A percentile compares a stretch with the other conserved stretches of the same genome.
phyloP scores from a whole-genome alignment of 2,329 filamentous ascomycete genomes.

The Ophiostoma sp. region DNA sequence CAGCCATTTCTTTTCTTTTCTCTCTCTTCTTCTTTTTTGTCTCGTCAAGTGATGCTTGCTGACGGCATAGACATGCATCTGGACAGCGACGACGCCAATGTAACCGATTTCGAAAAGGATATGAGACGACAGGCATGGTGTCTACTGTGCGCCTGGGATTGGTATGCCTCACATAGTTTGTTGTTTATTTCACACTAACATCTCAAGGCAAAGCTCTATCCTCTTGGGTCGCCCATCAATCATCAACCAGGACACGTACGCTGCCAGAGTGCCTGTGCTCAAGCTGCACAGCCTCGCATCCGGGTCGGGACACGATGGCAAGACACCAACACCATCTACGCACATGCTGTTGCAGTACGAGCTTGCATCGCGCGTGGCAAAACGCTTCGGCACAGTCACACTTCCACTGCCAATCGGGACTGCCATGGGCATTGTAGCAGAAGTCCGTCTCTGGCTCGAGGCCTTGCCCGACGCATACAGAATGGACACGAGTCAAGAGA shows the following conservation, averaged over 20 bases:
- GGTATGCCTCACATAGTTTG: constrained; percentile 31
- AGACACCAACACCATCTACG: background rate
- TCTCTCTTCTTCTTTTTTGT: background rate
- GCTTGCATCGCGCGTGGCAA: background rate
- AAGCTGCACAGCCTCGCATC: constrained; percentile 17
- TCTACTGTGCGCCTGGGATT: constrained; percentile 45
- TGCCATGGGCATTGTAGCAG: background rate
- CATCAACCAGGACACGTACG: constrained; percentile 39
- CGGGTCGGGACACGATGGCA: background rate
- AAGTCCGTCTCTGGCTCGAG: background rate
- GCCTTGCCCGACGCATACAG: background rate
- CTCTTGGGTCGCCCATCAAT: constrained; percentile 42
- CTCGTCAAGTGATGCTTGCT: background rate
- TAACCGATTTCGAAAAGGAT: constrained; percentile 44
- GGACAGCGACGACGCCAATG: constrained; percentile 33
- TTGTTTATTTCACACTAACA: background rate
- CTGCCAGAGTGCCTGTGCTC: constrained; percentile 36
- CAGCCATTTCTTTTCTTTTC: background rate
- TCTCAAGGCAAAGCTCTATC: constrained; percentile 37
- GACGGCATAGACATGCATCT: constrained; percentile 38
- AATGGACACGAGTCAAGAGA: background rate
- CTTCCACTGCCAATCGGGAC: background rate
- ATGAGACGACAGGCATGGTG: constrained; percentile 45
- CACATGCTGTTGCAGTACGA: constrained; percentile 14
- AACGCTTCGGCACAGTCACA: background rate